Conservation (phyloP, 768 basidiomycete genomes). For the Serendipita sp. region DNA sequence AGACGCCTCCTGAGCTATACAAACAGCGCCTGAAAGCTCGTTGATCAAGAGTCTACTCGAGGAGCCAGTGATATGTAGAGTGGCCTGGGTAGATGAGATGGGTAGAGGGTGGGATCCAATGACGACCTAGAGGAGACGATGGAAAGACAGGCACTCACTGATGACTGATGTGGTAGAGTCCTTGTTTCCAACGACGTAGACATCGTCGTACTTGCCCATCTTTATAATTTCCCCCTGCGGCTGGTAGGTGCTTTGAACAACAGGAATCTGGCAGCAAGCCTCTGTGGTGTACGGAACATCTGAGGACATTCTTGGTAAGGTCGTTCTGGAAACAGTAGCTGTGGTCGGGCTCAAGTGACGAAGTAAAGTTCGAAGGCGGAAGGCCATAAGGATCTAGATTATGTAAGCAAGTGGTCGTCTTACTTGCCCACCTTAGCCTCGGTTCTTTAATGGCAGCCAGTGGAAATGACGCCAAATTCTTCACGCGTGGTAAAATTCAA, state of each 20-base stretch:
- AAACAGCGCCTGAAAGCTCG: not conserved
- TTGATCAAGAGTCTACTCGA: not conserved
- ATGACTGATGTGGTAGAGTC: constrained; percentile 35
- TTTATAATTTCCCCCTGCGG: constrained; percentile 35
- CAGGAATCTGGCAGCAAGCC: constrained; percentile 39
- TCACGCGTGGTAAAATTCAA: constrained; percentile 80
- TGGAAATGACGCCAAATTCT: constrained; percentile 84
- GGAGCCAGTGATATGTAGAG: too few species aligned
- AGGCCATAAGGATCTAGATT: too few species aligned
- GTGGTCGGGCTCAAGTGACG: not conserved
- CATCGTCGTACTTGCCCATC: constrained; percentile 31
- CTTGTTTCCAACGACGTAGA: constrained; percentile 21
- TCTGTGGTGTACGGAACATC: not conserved
- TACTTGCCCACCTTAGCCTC: not conserved
- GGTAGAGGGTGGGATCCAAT: not conserved
- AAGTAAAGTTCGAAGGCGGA: not conserved
- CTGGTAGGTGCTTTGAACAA: constrained; percentile 35
- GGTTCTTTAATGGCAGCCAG: constrained; percentile 9
- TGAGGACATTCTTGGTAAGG: not conserved
- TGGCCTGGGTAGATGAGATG: too few species aligned
- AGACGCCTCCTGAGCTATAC: too few species aligned
- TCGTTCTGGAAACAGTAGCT: not conserved
- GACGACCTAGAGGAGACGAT: not conserved
- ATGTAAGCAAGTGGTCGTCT: too few species aligned
- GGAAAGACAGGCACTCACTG: constrained; percentile 29